Conservation (phyloP, 345 rosid genomes). For the Erodium maritimum region DNA sequence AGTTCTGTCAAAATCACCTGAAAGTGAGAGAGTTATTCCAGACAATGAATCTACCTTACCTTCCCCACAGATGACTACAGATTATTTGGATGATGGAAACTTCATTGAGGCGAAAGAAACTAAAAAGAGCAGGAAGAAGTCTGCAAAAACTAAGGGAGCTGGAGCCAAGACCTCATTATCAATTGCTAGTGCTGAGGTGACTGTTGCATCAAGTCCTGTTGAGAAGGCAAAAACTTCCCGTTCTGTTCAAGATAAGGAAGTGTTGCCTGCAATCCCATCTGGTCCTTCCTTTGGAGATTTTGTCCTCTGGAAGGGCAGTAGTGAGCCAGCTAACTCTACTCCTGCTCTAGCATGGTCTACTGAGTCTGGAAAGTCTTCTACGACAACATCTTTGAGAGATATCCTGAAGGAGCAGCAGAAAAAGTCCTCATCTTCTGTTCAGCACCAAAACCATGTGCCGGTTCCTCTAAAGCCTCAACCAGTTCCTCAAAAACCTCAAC, state of each 20-base stretch:
- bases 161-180: conserved; percentile 34
- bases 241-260: conserved; percentile 45
- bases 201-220: conserved; percentile 43
- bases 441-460: conserved; percentile 34
- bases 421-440: conserved; percentile 29
- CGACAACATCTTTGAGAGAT: conserved; percentile 75
- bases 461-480: conserved; percentile 47
- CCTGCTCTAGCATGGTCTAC: conserved; percentile 83
- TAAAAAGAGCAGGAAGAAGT: conserved; percentile 78
- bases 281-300: conserved; percentile 97
- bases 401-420: conserved; percentile 89
- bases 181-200: conserved; percentile 30
- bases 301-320: conserved; percentile 65
- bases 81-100: conserved; percentile 44
- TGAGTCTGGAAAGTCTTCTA: conserved; percentile 47
- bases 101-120: conserved; percentile 87
- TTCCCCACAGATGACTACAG: conserved; percentile 20
- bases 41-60: conserved; percentile 19
- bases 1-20: conserved; percentile 41
- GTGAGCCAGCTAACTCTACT: conserved; percentile 37
- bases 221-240: conserved; percentile 73
- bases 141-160: conserved; percentile 66
- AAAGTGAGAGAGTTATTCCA: conserved; percentile 31
- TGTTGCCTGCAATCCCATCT: conserved; percentile 64
- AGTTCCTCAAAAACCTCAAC: conserved; percentile 27